These are phyloP conservation scores for Bryoerythrophyllum caledonicum DNA, from an alignment of 225 moss, liverwort and hornwort species.

Conservation along the genomic window DNA sequence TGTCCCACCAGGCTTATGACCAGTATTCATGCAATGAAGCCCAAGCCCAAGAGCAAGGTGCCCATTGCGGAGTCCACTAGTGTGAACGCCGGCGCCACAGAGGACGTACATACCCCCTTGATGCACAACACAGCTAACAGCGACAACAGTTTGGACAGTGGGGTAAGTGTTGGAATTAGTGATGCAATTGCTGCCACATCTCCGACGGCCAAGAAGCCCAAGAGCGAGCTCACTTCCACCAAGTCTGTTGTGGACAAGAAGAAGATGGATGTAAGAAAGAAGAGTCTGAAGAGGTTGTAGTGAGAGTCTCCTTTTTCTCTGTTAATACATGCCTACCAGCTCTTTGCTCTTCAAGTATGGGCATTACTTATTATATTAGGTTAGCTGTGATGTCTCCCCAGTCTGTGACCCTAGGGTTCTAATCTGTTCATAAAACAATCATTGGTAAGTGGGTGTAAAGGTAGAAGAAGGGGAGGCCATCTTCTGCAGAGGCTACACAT, in stretches of 20 bases:
- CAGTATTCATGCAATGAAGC: slow-evolving; percentile 98
- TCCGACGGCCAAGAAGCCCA: slow-evolving; percentile 89
- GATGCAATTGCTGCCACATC: slow-evolving; percentile 73
- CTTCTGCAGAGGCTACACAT: slow-evolving; percentile 19
- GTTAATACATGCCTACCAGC: slow-evolving; percentile 34
- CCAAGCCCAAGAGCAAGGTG: slow-evolving; percentile 90
- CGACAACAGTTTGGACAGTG: slow-evolving; percentile 69
- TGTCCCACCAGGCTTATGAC: slow-evolving; percentile 78
- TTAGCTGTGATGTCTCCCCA: slow-evolving; percentile 21
- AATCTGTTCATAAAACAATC: slow-evolving; percentile 39
- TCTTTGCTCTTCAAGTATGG: slow-evolving; percentile 12
- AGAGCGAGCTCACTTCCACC: slow-evolving; percentile 76
- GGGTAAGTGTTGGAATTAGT: slow-evolving; percentile 62
- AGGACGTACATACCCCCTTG: slow-evolving; percentile 74
- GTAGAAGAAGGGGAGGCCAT: slow-evolving; percentile 25
- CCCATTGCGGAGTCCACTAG: slow-evolving; percentile 96
- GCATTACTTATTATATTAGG: slow-evolving; percentile 28
- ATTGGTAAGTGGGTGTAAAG: slow-evolving; percentile 39
- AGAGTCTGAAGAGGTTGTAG: slow-evolving; percentile 98
- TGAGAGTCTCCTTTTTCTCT: slow-evolving; percentile 3
- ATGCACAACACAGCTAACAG: slow-evolving; percentile 92
- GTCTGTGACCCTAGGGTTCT: slow-evolving; percentile 35
- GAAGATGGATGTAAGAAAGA: slow-evolving; percentile 98
- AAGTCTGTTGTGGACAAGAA: slow-evolving; percentile 93
- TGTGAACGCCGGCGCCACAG: slow-evolving; percentile 72